These are phyloP conservation scores for Zymoseptoria brevis DNA, from an alignment of 2,329 filamentous ascomycete species.

Conservation along the genomic window DNA sequence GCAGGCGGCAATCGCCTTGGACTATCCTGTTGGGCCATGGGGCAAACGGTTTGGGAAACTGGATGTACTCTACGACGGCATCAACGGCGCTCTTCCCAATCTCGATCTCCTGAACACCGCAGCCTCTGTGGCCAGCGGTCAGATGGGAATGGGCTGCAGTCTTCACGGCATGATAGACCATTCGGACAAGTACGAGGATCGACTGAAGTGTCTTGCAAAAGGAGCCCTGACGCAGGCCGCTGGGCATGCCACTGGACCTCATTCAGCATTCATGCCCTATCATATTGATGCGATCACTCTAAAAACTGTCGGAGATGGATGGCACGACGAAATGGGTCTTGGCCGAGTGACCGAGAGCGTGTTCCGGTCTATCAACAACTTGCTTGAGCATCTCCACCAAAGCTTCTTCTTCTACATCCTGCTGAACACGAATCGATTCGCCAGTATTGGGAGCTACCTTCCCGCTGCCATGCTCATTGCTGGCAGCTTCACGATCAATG, in stretches of 20 bases:
- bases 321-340: conserved; percentile 96
- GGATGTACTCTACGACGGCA: conserved; percentile 88
- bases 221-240: conserved; percentile 90
- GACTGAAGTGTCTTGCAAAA: conserved; percentile 78
- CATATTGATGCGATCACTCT: conserved; percentile 94
- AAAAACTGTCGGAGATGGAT: conserved; percentile 80
- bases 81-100: conserved; percentile 92
- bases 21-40: conserved; percentile 65
- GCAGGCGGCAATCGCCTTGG: conserved; percentile 86
- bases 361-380: conserved; percentile 88
- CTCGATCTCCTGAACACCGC: conserved; percentile 93
- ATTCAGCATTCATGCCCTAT: conserved; percentile 95
- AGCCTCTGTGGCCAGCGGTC: conserved; percentile 74
- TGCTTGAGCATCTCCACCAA: conserved; percentile 93
- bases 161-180: conserved; percentile 82
- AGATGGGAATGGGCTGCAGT: conserved; percentile 80
- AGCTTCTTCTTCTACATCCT: conserved; percentile 99
- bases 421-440: conserved; percentile 84
- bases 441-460: conserved; percentile 95
- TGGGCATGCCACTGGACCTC: conserved; percentile 80
- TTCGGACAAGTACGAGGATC: conserved; percentile 67
- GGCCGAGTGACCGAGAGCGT: conserved; percentile 83
- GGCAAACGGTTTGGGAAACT: conserved; percentile 77
- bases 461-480: conserved; percentile 97
- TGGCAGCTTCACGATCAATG: conserved; percentile 90